phyloP scores from a whole-genome alignment of 768 basidiomycete species.

The Tylopilus cervinicoccineus region DNA sequence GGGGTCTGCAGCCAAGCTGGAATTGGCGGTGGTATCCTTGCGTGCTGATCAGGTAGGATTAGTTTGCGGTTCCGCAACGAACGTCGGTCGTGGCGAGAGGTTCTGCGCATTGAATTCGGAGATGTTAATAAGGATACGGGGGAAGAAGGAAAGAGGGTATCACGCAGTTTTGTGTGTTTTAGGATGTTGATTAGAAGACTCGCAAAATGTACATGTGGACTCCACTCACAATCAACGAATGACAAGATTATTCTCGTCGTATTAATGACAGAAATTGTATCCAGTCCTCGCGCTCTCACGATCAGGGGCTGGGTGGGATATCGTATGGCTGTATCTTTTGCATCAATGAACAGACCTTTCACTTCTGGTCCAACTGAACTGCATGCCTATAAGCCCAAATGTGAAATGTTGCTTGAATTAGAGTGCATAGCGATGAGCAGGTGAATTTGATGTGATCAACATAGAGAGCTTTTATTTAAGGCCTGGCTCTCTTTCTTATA shows the following conservation, averaged over 20 bases:
- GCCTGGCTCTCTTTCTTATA: no score
- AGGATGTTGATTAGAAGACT: not conserved
- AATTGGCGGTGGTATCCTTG: conserved; percentile 32
- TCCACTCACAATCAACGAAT: not conserved
- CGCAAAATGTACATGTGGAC: not conserved
- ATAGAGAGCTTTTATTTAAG: no score
- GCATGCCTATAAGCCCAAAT: no score
- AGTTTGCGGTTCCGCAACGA: conserved; percentile 30
- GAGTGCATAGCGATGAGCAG: no score
- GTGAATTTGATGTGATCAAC: no score
- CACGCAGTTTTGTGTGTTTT: not conserved
- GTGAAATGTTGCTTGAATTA: no score
- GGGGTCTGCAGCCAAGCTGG: conserved; percentile 27
- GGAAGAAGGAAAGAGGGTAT: not conserved
- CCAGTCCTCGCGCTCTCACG: not conserved
- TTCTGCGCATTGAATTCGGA: not conserved
- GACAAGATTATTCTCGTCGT: not conserved
- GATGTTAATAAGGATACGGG: not conserved
- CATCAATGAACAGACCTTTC: not conserved
- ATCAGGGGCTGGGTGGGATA: not conserved
- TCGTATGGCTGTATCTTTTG: not conserved
- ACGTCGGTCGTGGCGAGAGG: not conserved
- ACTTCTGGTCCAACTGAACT: not conserved
- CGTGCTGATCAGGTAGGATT: conserved; percentile 29
- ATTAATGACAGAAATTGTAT: not conserved